Percentiles rank a stretch among this genome's conserved stretches.
Evolutionary conservation across 495 filamentous ascomycete genomes (phyloP).

Genomic region (Podospora bellae-mahoneyi): DNA sequence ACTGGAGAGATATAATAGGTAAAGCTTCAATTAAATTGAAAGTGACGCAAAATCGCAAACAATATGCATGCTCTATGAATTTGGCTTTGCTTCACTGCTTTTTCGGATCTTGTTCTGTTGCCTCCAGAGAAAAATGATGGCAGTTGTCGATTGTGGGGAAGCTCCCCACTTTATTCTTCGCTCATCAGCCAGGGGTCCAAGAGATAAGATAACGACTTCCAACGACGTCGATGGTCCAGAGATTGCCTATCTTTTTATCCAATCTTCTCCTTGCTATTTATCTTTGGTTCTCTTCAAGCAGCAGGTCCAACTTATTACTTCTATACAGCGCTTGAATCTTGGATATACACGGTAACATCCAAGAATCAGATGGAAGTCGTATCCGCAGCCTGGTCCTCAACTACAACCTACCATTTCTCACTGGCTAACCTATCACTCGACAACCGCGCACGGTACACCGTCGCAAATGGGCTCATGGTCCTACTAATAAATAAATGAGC

Average conservation of each 20-base stretch:
- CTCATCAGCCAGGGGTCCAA: background rate
- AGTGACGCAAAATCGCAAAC: background rate
- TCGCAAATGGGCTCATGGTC: background rate
- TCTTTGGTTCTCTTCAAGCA: background rate
- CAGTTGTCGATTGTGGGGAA: background rate
- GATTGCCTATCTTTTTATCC: background rate
- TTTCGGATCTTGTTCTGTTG: background rate
- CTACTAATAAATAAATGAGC: background rate
- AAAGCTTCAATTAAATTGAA: background rate
- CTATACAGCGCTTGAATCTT: background rate
- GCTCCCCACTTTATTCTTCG: conserved; percentile 7
- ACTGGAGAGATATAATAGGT: background rate
- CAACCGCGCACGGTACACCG: background rate
- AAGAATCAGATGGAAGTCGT: background rate
- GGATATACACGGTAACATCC: background rate
- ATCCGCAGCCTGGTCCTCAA: background rate
- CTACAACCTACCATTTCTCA: background rate
- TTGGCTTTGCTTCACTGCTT: background rate
- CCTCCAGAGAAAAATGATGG: background rate
- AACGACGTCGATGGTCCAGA: background rate
- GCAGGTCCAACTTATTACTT: background rate
- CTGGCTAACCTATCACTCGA: background rate
- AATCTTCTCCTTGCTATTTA: background rate
- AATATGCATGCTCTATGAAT: background rate
- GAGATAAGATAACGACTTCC: conserved; percentile 1